Base-by-base conservation (phyloP, 441 rosid genomes). In the Capsella rubella region DNA sequence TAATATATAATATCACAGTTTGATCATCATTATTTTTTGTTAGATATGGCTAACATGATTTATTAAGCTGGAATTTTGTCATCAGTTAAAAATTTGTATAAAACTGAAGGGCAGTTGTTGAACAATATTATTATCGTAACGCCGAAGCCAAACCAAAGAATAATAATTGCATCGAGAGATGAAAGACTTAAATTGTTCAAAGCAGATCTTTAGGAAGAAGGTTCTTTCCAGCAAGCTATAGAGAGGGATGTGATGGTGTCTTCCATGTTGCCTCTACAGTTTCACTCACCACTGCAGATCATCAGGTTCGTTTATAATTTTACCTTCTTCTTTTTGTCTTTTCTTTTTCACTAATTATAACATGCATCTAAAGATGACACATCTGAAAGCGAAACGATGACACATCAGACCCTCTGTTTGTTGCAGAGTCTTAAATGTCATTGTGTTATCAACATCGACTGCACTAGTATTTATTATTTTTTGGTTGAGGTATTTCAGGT, bases 251-350 rank as follows among this genome's bases (percentile, higher is more conserved):
- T 21, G 74, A 77, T 27, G 85, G 80, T 58, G 84, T 84, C 67
- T 86, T 86, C 46, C 90, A 83, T 52, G 76, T 81, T 3, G 90
- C 86, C 5, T 84, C 85, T 55, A 87, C 89, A 12, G 80, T 85
- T 42, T 78, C 53, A 46, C 64, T 69, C 16, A 80, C 62, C 43
- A 82, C 72, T 55, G 53, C 64, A 35, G 85, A 87, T 71, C 91
- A 89, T 12, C 85, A 87, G 85, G 85, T 81, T 67, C 46, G 37
- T 28, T 28, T 28, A 28, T 28, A 28, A 18, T 18, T 18, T 18
- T 18, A 18, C 21, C 21, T 18, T 18, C 21, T 18, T 18, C 21
- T 18, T 18, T 18, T 18, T 18, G 1, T 18, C 21, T 18, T 18
- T 18, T 18, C 1, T 18, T 18, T 18, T 18, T 18, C 21, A 18